Conservation (phyloP, 768 basidiomycete species). For the Mycena floridula region DNA sequence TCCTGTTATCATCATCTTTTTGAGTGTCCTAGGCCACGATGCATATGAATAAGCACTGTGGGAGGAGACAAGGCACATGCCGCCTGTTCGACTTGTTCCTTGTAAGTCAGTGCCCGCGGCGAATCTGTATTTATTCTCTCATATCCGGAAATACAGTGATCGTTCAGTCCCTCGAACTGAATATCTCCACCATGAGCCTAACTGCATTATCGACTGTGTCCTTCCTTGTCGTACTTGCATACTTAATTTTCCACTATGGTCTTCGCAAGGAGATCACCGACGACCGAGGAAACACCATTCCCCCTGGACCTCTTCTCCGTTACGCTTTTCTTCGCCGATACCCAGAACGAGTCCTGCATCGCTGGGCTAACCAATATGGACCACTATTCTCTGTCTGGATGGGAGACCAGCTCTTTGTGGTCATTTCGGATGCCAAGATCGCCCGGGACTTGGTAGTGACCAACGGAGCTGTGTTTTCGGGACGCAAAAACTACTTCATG, state of each 20-base stretch:
- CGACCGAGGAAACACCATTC: constrained; percentile 8
- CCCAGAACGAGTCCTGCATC: constrained; percentile 13
- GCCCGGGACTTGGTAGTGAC: constrained; percentile 18
- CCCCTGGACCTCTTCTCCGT: constrained; percentile 15
- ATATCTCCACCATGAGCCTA: no score
- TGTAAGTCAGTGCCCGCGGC: no score
- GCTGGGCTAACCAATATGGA: constrained; percentile 16
- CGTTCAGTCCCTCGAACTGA: no score
- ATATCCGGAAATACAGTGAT: no score
- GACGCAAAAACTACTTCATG: constrained; percentile 18
- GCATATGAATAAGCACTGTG: no score
- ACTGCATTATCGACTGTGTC: neutral
- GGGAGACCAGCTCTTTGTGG: constrained; percentile 20
- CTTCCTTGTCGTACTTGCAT: neutral
- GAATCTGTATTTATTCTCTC: no score
- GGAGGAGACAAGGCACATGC: no score
- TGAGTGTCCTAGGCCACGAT: no score
- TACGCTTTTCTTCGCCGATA: constrained; percentile 17
- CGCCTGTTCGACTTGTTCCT: no score
- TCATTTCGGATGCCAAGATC: constrained; percentile 17
- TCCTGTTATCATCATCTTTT: no score
- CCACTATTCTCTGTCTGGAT: constrained; percentile 19
- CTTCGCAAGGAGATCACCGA: neutral
- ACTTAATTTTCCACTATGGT: constrained; percentile 1
- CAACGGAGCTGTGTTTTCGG: constrained; percentile 18